Evolutionary conservation across 2,329 filamentous ascomycete genomes (phyloP).

Genomic region (Diplodia corticola): DNA sequence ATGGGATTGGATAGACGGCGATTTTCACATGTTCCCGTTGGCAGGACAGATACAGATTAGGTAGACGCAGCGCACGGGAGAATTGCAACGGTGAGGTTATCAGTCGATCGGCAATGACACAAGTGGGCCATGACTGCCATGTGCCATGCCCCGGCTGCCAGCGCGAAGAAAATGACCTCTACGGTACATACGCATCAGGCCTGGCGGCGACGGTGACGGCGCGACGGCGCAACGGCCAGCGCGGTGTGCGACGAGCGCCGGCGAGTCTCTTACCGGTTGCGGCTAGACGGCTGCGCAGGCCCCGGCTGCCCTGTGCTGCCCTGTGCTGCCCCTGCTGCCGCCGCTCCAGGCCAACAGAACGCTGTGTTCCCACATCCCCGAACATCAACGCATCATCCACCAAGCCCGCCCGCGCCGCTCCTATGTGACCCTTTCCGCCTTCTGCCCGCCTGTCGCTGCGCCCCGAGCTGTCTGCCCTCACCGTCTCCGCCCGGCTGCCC

Average conservation of each 20-base stretch:
- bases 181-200: no score
- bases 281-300: neutral
- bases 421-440: neutral
- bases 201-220: no score
- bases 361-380: neutral
- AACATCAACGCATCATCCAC: conserved; percentile 5
- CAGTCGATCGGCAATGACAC: neutral
- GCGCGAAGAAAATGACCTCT: no score
- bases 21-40: conserved; percentile 3
- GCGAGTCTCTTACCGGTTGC: neutral
- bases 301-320: neutral
- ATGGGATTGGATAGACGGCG: neutral
- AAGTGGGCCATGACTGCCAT: neutral
- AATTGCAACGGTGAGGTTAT: neutral
- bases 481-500: neutral
- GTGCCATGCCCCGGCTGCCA: neutral
- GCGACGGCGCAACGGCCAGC: no score
- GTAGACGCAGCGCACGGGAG: neutral
- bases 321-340: no score
- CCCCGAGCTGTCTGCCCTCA: neutral
- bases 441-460: neutral
- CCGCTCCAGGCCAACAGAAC: neutral
- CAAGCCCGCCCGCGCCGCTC: neutral
- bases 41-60: conserved; percentile 1
- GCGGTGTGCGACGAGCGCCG: neutral